Percentiles rank a stretch among this genome's conserved stretches.
Conservation (phyloP, 2,329 filamentous ascomycete genomes). For the Esteya vermicola region DNA sequence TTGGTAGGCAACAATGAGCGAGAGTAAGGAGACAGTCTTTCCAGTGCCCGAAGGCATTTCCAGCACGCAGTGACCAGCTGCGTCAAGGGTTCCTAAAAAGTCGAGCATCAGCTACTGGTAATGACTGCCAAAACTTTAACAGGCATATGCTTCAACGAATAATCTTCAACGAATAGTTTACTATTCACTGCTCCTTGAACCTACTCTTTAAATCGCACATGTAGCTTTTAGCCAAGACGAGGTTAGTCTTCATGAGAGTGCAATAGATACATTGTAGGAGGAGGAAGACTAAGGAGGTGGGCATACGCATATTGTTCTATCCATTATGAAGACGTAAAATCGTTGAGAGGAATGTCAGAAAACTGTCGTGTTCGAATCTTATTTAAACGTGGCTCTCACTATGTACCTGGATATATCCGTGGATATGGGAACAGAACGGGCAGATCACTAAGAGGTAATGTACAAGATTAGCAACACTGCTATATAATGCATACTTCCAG, state of each 20-base stretch:
- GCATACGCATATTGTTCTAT: slow-evolving; percentile 36
- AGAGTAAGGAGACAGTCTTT: slow-evolving; percentile 90
- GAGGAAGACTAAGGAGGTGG: background rate
- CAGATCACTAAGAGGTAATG: slow-evolving; percentile 26
- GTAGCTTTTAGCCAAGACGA: slow-evolving; percentile 22
- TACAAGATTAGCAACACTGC: background rate
- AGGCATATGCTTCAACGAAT: too few relatives aligned
- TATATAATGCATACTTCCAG: background rate
- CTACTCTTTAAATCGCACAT: slow-evolving; percentile 44
- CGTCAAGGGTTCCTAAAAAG: slow-evolving; percentile 69
- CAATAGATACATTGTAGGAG: too few relatives aligned
- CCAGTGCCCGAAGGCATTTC: slow-evolving; percentile 99
- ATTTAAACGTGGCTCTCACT: background rate
- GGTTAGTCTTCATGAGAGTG: background rate
- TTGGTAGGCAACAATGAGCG: slow-evolving; percentile 93
- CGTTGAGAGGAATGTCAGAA: too few relatives aligned
- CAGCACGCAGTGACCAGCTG: slow-evolving; percentile 84
- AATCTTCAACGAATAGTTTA: too few relatives aligned
- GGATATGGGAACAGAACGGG: slow-evolving; percentile 44
- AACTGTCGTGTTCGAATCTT: too few relatives aligned
- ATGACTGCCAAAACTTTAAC: too few relatives aligned
- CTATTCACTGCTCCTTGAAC: too few relatives aligned
- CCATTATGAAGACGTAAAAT: too few relatives aligned
- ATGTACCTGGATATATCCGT: slow-evolving; percentile 30
- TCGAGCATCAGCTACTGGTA: too few relatives aligned